These are phyloP conservation scores for Cicer yamashitae DNA, from an alignment of 306 rosid species.

Conservation along the genomic window DNA sequence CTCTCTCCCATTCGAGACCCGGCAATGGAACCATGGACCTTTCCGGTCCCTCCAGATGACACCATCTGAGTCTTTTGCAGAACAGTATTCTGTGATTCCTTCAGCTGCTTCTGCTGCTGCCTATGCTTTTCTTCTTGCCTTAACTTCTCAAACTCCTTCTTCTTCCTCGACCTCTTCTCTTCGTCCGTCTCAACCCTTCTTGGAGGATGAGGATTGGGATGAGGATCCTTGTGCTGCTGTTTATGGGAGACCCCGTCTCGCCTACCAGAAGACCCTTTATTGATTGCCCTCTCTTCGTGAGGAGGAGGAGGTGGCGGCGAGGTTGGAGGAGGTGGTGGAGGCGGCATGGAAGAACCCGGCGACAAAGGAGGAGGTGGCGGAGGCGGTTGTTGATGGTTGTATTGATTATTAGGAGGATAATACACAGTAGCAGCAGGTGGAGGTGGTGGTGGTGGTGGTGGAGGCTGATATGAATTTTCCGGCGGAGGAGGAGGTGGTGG, in stretches of 20 bases:
- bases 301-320: slow-evolving; percentile 70
- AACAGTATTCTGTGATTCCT: slow-evolving; percentile 80
- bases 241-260: slow-evolving; percentile 56
- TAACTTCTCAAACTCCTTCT: slow-evolving; percentile 86
- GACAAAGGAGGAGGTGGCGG: slow-evolving; percentile 60
- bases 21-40: slow-evolving; percentile 80
- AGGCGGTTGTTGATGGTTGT: slow-evolving; percentile 56
- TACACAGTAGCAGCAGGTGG: slow-evolving; percentile 66
- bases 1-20: slow-evolving; percentile 93
- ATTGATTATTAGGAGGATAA: slow-evolving; percentile 72
- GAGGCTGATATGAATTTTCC: slow-evolving; percentile 72
- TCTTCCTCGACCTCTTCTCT: slow-evolving; percentile 78
- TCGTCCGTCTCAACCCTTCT: slow-evolving; percentile 87
- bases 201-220: slow-evolving; percentile 35
- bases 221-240: slow-evolving; percentile 43
- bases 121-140: slow-evolving; percentile 89
- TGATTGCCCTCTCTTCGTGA: slow-evolving; percentile 53
- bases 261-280: slow-evolving; percentile 63
- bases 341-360: slow-evolving; percentile 67
- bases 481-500: slow-evolving; percentile 63
- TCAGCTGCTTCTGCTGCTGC: slow-evolving; percentile 81
- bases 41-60: slow-evolving; percentile 60
- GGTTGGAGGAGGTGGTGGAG: slow-evolving; percentile 76
- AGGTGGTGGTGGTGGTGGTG: slow-evolving; percentile 68
- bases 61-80: slow-evolving; percentile 74